Conservation (phyloP, 805 yeast genomes). For the Metschnikowia aberdeeniae region DNA sequence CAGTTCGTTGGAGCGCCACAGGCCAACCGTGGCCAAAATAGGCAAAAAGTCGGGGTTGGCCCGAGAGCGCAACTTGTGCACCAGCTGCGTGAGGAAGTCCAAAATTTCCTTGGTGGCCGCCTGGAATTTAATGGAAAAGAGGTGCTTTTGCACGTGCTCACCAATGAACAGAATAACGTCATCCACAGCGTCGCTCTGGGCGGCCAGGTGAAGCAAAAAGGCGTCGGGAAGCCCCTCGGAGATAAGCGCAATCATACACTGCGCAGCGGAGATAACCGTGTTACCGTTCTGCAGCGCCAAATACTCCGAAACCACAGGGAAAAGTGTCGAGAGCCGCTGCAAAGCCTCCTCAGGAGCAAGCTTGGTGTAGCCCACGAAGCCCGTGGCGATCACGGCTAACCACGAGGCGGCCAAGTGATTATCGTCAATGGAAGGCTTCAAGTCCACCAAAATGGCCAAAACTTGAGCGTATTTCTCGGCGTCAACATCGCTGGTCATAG, state of each 20-base stretch:
- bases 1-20: constrained; percentile 77
- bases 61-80: constrained; percentile 60
- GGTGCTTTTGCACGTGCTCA: constrained; percentile 48
- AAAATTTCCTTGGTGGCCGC: constrained; percentile 72
- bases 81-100: constrained; percentile 58
- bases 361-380: constrained; percentile 41
- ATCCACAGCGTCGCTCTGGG: constrained; percentile 47
- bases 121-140: constrained; percentile 70
- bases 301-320: constrained; percentile 54
- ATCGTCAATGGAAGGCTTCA: constrained; percentile 80
- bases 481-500: constrained; percentile 58
- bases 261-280: constrained; percentile 73
- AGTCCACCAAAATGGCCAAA: constrained; percentile 66
- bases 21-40: constrained; percentile 71
- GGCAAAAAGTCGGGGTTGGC: constrained; percentile 67
- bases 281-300: constrained; percentile 61
- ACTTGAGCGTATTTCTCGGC: constrained; percentile 61
- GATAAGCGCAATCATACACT: constrained; percentile 79
- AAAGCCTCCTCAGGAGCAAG: constrained; percentile 45
- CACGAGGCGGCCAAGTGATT: constrained; percentile 87
- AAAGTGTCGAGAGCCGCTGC: constrained; percentile 46
- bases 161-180: constrained; percentile 50
- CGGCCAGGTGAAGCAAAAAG: constrained; percentile 50
- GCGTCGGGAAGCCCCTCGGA: constrained; percentile 62
- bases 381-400: constrained; percentile 92